A percentile compares a stretch with the other conserved stretches of the same genome.
These are phyloP conservation scores for Borealophlyctis nickersoniae DNA, from an alignment of 192 early-diverging fungal species.

Conservation along the genomic window DNA sequence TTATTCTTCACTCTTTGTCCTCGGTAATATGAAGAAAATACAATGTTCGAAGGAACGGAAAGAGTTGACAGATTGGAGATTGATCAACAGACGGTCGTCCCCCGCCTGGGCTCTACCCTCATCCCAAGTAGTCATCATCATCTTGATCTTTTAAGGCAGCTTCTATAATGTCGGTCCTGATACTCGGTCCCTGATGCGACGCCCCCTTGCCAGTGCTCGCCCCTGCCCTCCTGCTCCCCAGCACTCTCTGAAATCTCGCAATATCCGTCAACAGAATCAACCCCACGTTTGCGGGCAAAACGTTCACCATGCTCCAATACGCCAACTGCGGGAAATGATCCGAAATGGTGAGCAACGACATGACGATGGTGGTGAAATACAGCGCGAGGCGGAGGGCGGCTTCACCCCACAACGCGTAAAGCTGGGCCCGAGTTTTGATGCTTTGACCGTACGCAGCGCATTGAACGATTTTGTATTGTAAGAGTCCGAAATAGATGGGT, in stretches of 20 bases:
- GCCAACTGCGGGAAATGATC: neutral
- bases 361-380: neutral
- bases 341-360: neutral
- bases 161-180: no score
- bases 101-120: no score
- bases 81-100: no score
- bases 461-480: constrained; percentile 1
- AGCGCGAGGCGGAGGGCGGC: neutral
- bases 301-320: neutral
- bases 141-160: no score
- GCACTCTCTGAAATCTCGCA: neutral
- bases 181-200: no score
- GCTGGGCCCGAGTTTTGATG: neutral
- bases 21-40: no score
- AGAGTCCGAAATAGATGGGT: constrained; percentile 1
- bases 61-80: no score
- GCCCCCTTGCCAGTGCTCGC: no score
- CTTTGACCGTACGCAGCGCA: neutral
- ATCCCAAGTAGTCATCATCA: no score
- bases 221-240: neutral
- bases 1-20: no score
- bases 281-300: neutral
- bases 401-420: neutral
- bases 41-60: no score
- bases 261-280: neutral